Evolutionary conservation across 140 eudicot genomes (phyloP), one percentile per base, ranked within the genome.

Genomic region (Cichorium intybus): DNA sequence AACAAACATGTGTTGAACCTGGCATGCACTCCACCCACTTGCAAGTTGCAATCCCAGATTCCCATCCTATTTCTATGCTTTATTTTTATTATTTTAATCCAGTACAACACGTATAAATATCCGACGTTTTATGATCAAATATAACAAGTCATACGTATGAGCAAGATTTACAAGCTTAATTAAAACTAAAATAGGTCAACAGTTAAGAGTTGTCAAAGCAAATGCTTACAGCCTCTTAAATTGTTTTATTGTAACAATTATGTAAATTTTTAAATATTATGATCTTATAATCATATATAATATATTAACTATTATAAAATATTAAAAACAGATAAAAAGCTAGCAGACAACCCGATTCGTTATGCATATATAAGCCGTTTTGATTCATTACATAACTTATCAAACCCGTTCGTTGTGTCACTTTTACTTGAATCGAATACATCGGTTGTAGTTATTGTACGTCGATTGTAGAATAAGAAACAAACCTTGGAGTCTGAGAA

Each of bases 401-500:
- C n/a, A 39, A 39, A 39, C 46, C 11, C 12, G 6, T 34, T 34
- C 9, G 12, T 2, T 34, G 9, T 12, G 0, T 34, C 41, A 12
- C 12, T 8, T 34, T 6, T 34, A 34, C 12, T 18, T 0, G 24
- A 53, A 2, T 34, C 15, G 14, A 24, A 34, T 28, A 35, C 24
- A 41, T 26, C 18, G 22, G 17, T 12, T 41, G 35, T 5, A 14
- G 27, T 31, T 65, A 47, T 6, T 4, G 15, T n/a, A n/a, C n/a
- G n/a, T 18, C 9, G 2, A 69, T 56, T 20, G 27, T 11, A 11
- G 15, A 35, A 31, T 45, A 18, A 54, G 39, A 55, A 43, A 72
- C 72, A 63, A 63, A 75, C 80, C 80, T 75, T 57, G 48, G 48
- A 56, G 34, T 28, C 10, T 60, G 56, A 64, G 80, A 68, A 68